phyloP scores from a whole-genome alignment of 1,284 basidiomycete species.

The Malassezia nana region DNA sequence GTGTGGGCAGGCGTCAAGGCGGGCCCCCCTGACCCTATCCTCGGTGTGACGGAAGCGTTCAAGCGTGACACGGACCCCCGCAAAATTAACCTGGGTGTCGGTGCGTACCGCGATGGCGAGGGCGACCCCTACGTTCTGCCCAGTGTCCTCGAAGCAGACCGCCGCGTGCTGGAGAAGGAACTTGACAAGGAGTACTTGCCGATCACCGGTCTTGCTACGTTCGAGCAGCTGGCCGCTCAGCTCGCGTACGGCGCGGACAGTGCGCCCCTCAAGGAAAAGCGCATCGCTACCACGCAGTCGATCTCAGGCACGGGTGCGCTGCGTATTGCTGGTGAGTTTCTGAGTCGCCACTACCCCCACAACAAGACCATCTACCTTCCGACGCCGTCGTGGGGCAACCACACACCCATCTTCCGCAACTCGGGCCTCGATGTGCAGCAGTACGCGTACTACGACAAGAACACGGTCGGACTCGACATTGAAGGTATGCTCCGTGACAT shows the following conservation, averaged over 20 bases:
- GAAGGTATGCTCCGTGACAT: constrained; percentile 46
- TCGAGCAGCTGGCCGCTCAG: constrained; percentile 78
- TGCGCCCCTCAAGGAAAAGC: constrained; percentile 61
- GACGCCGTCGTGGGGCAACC: constrained; percentile 93
- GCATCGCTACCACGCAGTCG: constrained; percentile 74
- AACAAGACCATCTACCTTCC: constrained; percentile 87
- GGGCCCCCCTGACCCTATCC: constrained; percentile 85
- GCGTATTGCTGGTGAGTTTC: constrained; percentile 87
- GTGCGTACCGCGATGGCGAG: constrained; percentile 50
- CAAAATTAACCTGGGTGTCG: constrained; percentile 77
- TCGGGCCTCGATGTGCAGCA: constrained; percentile 84
- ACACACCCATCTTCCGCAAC: constrained; percentile 65
- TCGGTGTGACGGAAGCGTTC: constrained; percentile 81
- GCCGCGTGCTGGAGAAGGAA: constrained; percentile 59
- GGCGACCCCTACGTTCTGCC: constrained; percentile 52
- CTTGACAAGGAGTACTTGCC: constrained; percentile 97
- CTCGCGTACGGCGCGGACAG: constrained; percentile 75
- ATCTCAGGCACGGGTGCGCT: constrained; percentile 98
- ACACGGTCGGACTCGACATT: constrained; percentile 48
- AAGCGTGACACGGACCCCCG: constrained; percentile 67
- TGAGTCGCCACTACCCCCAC: constrained; percentile 72
- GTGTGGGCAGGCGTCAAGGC: constrained; percentile 74
- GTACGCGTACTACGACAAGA: constrained; percentile 57
- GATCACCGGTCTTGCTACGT: constrained; percentile 79
- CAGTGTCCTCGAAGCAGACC: constrained; percentile 70